Conservation (phyloP, 2,329 filamentous ascomycete species). For the Aspergillus udagawae region DNA sequence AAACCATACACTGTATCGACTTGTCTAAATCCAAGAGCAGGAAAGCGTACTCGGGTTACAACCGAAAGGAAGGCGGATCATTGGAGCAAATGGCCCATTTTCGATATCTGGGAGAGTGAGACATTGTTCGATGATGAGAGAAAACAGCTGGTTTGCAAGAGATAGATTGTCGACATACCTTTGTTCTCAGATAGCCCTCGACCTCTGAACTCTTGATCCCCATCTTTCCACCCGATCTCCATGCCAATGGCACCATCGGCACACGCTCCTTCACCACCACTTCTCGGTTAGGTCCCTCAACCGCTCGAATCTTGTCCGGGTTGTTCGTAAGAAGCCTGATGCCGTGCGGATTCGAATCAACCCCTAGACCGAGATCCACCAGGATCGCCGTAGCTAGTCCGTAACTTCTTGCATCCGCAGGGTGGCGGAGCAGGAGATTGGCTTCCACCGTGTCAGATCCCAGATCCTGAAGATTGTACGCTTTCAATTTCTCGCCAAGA, state of each 20-base stretch:
- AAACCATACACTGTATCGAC: background rate
- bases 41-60: conserved; percentile 1
- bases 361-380: conserved; percentile 70
- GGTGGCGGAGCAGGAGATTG: conserved; percentile 84
- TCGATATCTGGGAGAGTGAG: conserved; percentile 61
- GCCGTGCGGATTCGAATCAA: conserved; percentile 55
- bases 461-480: conserved; percentile 94
- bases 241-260: conserved; percentile 91
- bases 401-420: conserved; percentile 90
- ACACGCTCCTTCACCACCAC: conserved; percentile 84
- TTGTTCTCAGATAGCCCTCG: conserved; percentile 89
- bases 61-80: conserved; percentile 18
- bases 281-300: conserved; percentile 87
- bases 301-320: conserved; percentile 90
- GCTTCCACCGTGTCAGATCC: conserved; percentile 98
- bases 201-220: conserved; percentile 86
- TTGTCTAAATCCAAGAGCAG: background rate
- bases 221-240: conserved; percentile 72
- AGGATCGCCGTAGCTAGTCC: conserved; percentile 96
- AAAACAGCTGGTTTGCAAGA: background rate
- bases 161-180: conserved; percentile 54
- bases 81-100: conserved; percentile 75
- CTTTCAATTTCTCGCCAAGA: conserved; percentile 91
- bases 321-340: conserved; percentile 91
- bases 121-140: background rate